phyloP scores from a whole-genome alignment of 2,329 filamentous ascomycete species.

The Colletotrichum echinochloae region DNA sequence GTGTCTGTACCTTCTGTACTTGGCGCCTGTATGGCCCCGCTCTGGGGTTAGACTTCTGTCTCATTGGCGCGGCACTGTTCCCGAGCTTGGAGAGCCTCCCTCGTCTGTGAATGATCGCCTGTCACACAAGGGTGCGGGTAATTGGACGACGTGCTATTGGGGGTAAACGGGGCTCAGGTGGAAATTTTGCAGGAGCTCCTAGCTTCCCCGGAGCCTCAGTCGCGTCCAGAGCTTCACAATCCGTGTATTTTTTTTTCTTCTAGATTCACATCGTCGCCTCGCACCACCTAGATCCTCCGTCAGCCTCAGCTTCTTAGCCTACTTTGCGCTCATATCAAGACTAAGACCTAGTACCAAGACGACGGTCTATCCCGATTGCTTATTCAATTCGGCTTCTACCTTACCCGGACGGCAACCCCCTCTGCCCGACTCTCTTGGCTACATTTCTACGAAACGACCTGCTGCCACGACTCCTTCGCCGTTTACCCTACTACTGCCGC shows the following conservation, averaged over 20 bases:
- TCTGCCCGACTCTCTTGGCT: slow-evolving; percentile 36
- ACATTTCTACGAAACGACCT: slow-evolving; percentile 12
- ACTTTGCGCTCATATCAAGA: neutral
- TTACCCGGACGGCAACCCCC: slow-evolving; percentile 20
- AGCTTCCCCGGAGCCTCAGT: slow-evolving; percentile 35
- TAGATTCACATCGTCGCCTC: slow-evolving; percentile 20
- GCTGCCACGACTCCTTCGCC: neutral
- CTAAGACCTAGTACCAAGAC: slow-evolving; percentile 22
- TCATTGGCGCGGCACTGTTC: slow-evolving; percentile 31
- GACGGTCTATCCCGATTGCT: slow-evolving; percentile 28
- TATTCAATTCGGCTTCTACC: slow-evolving; percentile 16
- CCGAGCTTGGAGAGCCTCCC: slow-evolving; percentile 33
- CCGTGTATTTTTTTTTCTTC: neutral
- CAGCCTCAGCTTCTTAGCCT: neutral
- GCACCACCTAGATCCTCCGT: slow-evolving; percentile 11
- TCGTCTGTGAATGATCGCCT: slow-evolving; percentile 25
- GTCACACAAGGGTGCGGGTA: slow-evolving; percentile 10
- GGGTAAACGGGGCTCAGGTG: slow-evolving; percentile 24
- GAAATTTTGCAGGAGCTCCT: slow-evolving; percentile 40
- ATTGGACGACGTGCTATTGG: slow-evolving; percentile 35
- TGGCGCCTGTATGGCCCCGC: slow-evolving; percentile 8
- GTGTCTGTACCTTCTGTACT: slow-evolving; percentile 15
- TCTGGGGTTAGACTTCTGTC: neutral
- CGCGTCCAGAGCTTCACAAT: slow-evolving; percentile 20
- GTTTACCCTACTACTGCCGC: slow-evolving; percentile 23